These are phyloP conservation scores for Candida sanyiensis DNA, from an alignment of 805 yeast genomes.

Conservation along the genomic window DNA sequence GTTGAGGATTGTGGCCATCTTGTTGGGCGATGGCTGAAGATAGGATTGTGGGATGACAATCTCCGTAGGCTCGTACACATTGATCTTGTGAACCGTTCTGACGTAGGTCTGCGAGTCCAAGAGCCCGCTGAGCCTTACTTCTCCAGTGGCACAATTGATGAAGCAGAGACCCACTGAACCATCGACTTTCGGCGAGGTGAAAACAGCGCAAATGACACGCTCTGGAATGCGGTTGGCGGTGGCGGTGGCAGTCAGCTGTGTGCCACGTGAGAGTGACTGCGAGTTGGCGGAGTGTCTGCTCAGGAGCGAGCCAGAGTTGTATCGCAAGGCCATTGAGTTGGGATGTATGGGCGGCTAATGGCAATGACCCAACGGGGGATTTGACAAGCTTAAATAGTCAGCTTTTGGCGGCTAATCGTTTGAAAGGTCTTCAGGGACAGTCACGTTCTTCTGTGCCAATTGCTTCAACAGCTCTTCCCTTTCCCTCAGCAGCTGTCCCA, in stretches of 20 bases:
- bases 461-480: constrained; percentile 39
- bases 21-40: constrained; percentile 25
- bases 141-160: constrained; percentile 34
- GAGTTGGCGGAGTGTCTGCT: background rate
- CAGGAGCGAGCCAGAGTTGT: background rate
- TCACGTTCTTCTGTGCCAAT: constrained; percentile 33
- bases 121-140: constrained; percentile 31
- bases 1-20: constrained; percentile 32
- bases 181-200: constrained; percentile 25
- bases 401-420: constrained; percentile 2
- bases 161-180: constrained; percentile 37
- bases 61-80: constrained; percentile 31
- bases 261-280: constrained; percentile 2
- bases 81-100: constrained; percentile 37
- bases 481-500: constrained; percentile 45
- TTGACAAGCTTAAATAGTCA: background rate
- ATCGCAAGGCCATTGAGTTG: background rate
- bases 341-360: background rate
- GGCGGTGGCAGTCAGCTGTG: constrained; percentile 11
- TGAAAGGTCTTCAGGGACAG: constrained; percentile 9
- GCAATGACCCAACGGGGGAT: constrained; percentile 1
- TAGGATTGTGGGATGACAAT: constrained; percentile 31
- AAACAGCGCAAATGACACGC: constrained; percentile 26
- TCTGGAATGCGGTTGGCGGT: constrained; percentile 11
- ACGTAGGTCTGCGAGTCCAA: constrained; percentile 43